Percentiles rank a stretch among this genome's conserved stretches.
Evolutionary conservation across 129 eudicot genomes (phyloP).

Genomic region (Ambrosia trifida): DNA sequence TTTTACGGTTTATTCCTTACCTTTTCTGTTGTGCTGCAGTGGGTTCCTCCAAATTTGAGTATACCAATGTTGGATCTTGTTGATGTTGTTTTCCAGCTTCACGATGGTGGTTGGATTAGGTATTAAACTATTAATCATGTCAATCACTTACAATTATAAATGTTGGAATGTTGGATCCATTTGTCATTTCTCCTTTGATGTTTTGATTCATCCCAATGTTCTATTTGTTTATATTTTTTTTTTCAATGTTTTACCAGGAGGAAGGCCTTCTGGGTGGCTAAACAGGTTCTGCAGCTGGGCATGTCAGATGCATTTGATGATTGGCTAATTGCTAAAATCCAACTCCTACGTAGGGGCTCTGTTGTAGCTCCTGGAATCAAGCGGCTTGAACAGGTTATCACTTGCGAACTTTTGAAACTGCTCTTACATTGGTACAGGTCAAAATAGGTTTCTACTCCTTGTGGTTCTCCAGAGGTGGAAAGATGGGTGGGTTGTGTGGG

Average conservation of each 20-base stretch:
- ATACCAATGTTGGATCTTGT: slow-evolving; percentile 81
- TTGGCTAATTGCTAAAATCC: slow-evolving; percentile 95
- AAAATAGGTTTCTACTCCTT: not conserved
- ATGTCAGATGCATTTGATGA: slow-evolving; percentile 99
- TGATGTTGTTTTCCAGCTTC: slow-evolving; percentile 92
- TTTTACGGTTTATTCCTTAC: not conserved
- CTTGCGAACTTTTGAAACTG: not conserved
- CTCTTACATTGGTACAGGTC: not conserved
- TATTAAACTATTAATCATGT: slow-evolving; percentile 33
- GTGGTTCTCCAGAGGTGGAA: not conserved
- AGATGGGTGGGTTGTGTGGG: not conserved
- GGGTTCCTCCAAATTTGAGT: slow-evolving; percentile 92
- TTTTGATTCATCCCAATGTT: slow-evolving; percentile 11
- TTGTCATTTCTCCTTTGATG: slow-evolving; percentile 8
- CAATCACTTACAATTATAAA: not conserved
- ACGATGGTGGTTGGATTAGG: slow-evolving; percentile 99
- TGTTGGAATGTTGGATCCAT: slow-evolving; percentile 41
- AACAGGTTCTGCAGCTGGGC: slow-evolving; percentile 90
- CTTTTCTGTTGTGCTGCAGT: slow-evolving; percentile 50
- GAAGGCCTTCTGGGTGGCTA: slow-evolving; percentile 95
- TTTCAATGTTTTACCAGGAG: slow-evolving; percentile 55
- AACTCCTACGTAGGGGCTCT: slow-evolving; percentile 78
- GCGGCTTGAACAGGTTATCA: slow-evolving; percentile 76
- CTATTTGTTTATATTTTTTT: not conserved
- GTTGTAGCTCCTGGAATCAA: slow-evolving; percentile 87